These are phyloP conservation scores for Pleurotus sapidus DNA, from an alignment of 768 basidiomycete genomes.

Conservation along the genomic window DNA sequence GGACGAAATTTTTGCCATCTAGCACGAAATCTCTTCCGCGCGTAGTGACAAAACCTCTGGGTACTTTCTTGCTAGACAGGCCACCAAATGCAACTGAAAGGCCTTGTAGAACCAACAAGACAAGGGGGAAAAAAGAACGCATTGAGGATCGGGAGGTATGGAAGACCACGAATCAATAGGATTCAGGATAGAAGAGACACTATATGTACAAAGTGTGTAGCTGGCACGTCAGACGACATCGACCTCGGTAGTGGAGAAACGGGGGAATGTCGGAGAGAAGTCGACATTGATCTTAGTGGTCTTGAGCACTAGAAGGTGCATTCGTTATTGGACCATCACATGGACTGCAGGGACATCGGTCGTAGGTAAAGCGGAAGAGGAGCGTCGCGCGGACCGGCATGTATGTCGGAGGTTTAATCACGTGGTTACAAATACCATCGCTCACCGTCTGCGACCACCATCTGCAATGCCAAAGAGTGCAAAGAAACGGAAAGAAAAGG, in stretches of 20 bases:
- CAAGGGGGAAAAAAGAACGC: neutral
- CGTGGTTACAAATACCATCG: no score
- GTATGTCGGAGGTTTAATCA: no score
- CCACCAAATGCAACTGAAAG: neutral
- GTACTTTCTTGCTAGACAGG: conserved; percentile 12
- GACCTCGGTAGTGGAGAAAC: neutral
- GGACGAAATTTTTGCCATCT: conserved; percentile 50
- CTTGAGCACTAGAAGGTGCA: no score
- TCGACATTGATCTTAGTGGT: neutral
- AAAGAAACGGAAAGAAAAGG: conserved; percentile 86
- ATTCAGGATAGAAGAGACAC: neutral
- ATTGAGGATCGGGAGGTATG: neutral
- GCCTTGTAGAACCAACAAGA: neutral
- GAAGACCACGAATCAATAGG: neutral
- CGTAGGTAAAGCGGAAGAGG: neutral
- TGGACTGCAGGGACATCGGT: neutral
- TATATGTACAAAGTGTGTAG: neutral
- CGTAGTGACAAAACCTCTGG: conserved; percentile 42
- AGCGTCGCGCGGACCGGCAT: neutral
- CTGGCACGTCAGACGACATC: neutral
- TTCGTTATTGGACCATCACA: no score
- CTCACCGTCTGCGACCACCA: neutral
- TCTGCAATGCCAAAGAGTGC: conserved; percentile 75
- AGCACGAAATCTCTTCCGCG: conserved; percentile 38
- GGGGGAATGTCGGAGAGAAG: conserved; percentile 3